Evolutionary conservation across 1,284 basidiomycete species (phyloP), one percentile per base, ranked within the genome.

Genomic region (Pterula multifida): DNA sequence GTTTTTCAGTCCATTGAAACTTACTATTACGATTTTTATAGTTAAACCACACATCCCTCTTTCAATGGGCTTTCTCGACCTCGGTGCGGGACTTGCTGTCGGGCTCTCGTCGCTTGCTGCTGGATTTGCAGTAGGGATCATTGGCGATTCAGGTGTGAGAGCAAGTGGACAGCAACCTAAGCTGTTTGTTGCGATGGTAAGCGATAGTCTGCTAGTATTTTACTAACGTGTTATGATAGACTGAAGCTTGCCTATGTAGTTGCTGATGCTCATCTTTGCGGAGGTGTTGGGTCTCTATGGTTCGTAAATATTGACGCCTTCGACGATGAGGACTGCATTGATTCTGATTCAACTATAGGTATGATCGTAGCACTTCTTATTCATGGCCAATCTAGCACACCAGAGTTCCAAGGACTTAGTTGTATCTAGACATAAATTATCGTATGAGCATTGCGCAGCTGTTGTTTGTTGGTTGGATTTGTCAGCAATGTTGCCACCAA

Each of bases 81-180:
- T 94, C 54, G 90, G 90, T 60, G 90, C 90, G 17, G 90, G 90
- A 64, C 76, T 93, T 44, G 81, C 86, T 1, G 89, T 91, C 63
- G 90, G 90, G 59, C 76, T 93, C 47, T 82, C 90, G 26, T 90
- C 90, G 72, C 76, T 94, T 36, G 89, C 90, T 15, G 90, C 90
- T 50, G 91, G 90, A 47, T 91, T 90, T 63, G 90, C 90, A 15
- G 91, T 94, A 60, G 90, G 94, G 56, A 90, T 97, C 62, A 94
- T 98, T 52, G 92, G 95, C 66, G 91, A 98, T 65, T 89, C 94
- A 55, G 90, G 91, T 76, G 90, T 93, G 36, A 76, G 91, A 54
- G 88, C 88, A 52, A 90, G 88, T 53, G 86, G 88, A 36, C 88
- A 95, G 65, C 92, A 97, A 70, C 90, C 91, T 45, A 76, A 90